Percentiles rank a stretch among this genome's conserved stretches.
Evolutionary conservation across 352 stramenopile species (phyloP).

Genomic region (Thraustochytrium striatum): DNA sequence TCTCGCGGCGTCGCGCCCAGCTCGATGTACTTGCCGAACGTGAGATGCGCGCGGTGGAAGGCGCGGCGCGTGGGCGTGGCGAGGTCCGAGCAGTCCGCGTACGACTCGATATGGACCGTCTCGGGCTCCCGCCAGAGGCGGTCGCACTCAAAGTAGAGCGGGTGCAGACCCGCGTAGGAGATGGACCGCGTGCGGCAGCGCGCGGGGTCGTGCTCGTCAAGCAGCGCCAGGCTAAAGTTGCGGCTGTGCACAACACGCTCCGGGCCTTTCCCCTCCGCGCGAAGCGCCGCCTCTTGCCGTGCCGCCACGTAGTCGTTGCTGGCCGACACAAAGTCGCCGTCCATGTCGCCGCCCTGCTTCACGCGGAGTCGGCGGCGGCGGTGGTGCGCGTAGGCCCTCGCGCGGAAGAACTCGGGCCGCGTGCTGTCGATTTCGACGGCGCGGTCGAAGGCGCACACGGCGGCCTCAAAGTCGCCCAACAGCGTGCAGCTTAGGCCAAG

Average conservation of each 20-base stretch:
- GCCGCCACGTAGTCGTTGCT: slow-evolving; percentile 15
- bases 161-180: slow-evolving; percentile 20
- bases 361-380: not conserved
- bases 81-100: too few species aligned
- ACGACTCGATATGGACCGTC: too few species aligned
- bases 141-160: slow-evolving; percentile 21
- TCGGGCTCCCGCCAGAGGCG: slow-evolving; percentile 16
- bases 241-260: too few species aligned
- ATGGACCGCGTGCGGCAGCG: not conserved
- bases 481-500: not conserved
- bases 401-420: slow-evolving; percentile 5
- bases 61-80: too few species aligned
- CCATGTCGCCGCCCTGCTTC: not conserved
- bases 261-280: not conserved
- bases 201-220: not conserved
- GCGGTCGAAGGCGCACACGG: not conserved
- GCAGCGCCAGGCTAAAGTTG: not conserved
- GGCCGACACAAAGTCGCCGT: slow-evolving; percentile 21
- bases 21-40: not conserved
- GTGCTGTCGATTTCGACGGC: slow-evolving; percentile 6
- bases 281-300: not conserved
- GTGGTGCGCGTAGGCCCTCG: not conserved
- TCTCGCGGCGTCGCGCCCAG: not conserved
- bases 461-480: not conserved
- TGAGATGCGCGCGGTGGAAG: not conserved